Percentiles rank a stretch among this genome's conserved stretches.
Conservation (phyloP, 2,329 filamentous ascomycete species). For the Colletotrichum abscissum region DNA sequence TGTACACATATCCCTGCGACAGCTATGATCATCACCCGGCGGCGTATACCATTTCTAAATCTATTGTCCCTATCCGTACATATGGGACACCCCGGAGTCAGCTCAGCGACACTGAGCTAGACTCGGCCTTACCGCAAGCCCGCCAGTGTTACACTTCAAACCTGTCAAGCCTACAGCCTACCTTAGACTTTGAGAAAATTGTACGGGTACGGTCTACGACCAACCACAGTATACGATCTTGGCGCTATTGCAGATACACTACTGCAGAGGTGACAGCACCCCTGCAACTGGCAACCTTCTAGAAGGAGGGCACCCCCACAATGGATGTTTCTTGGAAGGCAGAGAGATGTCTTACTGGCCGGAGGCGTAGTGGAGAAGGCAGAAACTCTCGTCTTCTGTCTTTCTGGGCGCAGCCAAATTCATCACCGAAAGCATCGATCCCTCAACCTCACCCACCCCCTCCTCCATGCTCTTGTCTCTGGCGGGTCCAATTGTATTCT, state of each 20-base stretch:
- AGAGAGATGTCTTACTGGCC: constrained; percentile 7
- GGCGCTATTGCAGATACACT: background rate
- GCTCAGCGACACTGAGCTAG: background rate
- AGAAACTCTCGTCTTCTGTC: constrained; percentile 23
- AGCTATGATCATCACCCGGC: constrained; percentile 1
- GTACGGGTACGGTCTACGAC: background rate
- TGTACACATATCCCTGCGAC: background rate
- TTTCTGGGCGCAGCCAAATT: constrained; percentile 14
- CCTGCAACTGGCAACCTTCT: constrained; percentile 23
- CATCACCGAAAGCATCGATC: constrained; percentile 25
- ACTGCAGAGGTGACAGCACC: constrained; percentile 18
- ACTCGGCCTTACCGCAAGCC: background rate
- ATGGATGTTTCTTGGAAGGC: constrained; percentile 11
- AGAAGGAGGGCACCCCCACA: constrained; percentile 31
- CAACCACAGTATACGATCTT: background rate
- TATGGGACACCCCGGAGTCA: constrained; percentile 7
- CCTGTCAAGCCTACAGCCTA: background rate
- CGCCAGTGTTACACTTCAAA: background rate
- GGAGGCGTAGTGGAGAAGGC: constrained; percentile 9
- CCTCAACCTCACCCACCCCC: constrained; percentile 2
- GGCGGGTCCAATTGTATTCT: constrained; percentile 2
- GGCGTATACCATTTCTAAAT: background rate
- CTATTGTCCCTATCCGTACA: background rate
- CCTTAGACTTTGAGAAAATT: background rate
- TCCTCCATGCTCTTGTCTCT: constrained; percentile 25